Percentiles rank a stretch among this genome's conserved stretches.
Evolutionary conservation across 2,329 filamentous ascomycete genomes (phyloP).

Genomic region (Graphilbum sp.): DNA sequence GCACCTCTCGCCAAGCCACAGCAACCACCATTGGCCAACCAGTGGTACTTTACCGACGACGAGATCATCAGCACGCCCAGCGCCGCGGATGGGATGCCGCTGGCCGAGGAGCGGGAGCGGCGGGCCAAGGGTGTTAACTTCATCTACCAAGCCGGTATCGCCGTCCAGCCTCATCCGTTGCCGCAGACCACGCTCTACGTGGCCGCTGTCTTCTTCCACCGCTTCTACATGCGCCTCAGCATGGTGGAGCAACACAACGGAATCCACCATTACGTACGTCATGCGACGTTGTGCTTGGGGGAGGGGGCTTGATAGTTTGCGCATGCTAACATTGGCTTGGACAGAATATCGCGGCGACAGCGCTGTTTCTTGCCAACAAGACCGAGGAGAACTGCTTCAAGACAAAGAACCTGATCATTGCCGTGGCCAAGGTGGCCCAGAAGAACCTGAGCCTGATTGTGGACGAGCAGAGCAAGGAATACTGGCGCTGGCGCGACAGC

Average conservation of each 20-base stretch:
- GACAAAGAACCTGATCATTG: constrained; percentile 86
- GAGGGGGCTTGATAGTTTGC: not conserved
- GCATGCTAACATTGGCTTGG: not conserved
- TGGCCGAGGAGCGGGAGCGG: constrained; percentile 61
- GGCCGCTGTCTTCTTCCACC: constrained; percentile 85
- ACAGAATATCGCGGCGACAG: constrained; percentile 71
- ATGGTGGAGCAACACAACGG: constrained; percentile 62
- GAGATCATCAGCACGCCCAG: constrained; percentile 75
- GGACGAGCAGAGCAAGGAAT: constrained; percentile 95
- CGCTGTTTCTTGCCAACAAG: constrained; percentile 89
- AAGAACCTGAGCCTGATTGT: constrained; percentile 83
- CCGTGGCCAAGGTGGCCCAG: constrained; percentile 84
- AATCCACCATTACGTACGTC: constrained; percentile 77
- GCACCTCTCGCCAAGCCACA: not conserved
- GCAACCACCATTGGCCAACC: constrained; percentile 24
- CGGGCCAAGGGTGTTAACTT: constrained; percentile 92
- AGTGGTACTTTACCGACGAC: constrained; percentile 81
- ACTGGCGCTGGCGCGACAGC: constrained; percentile 93
- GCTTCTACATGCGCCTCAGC: constrained; percentile 83
- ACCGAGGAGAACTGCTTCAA: constrained; percentile 94
- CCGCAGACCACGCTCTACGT: constrained; percentile 87
- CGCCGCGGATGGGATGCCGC: constrained; percentile 62
- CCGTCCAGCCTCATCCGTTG: constrained; percentile 51
- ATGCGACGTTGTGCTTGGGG: not conserved
- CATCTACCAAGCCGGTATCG: constrained; percentile 82